Percentiles rank a stretch among this genome's conserved stretches.
Evolutionary conservation across 805 yeast species (phyloP).

Genomic region (Lachancea meyersii): DNA sequence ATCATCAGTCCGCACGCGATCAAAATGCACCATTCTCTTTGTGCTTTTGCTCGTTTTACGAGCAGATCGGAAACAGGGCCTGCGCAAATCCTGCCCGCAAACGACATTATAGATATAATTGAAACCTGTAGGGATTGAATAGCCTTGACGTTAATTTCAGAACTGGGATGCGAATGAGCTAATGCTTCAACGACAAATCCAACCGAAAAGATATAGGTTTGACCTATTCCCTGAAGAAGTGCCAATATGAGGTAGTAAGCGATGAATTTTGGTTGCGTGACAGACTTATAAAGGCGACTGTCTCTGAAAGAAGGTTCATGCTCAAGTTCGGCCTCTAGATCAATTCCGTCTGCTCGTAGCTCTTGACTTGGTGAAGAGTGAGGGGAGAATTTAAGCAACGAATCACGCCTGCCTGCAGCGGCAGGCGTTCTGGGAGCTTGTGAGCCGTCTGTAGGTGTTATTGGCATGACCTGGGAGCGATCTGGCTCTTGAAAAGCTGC

Average conservation of each 20-base stretch:
- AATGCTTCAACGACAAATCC: conserved; percentile 62
- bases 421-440: conserved; percentile 1
- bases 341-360: background rate
- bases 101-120: conserved; percentile 56
- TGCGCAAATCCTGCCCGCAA: conserved; percentile 55
- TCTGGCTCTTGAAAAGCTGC: background rate
- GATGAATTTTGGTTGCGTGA: conserved; percentile 38
- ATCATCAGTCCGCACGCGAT: conserved; percentile 35
- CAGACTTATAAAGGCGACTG: conserved; percentile 15
- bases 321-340: background rate
- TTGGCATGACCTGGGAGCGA: background rate
- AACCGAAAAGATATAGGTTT: conserved; percentile 64
- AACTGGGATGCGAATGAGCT: conserved; percentile 27
- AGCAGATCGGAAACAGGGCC: conserved; percentile 63
- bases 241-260: conserved; percentile 52
- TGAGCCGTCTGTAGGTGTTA: background rate
- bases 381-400: conserved; percentile 3
- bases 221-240: conserved; percentile 57
- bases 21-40: conserved; percentile 60
- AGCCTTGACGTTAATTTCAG: conserved; percentile 34
- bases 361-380: background rate
- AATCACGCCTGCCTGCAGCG: conserved; percentile 2
- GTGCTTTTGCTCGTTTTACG: conserved; percentile 45
- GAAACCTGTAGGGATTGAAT: conserved; percentile 70
- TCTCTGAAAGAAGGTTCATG: conserved; percentile 9